Evolutionary conservation across 139 green algal genomes (phyloP), one percentile per base, ranked within the genome.

Genomic region (Volvox reticuliferus): DNA sequence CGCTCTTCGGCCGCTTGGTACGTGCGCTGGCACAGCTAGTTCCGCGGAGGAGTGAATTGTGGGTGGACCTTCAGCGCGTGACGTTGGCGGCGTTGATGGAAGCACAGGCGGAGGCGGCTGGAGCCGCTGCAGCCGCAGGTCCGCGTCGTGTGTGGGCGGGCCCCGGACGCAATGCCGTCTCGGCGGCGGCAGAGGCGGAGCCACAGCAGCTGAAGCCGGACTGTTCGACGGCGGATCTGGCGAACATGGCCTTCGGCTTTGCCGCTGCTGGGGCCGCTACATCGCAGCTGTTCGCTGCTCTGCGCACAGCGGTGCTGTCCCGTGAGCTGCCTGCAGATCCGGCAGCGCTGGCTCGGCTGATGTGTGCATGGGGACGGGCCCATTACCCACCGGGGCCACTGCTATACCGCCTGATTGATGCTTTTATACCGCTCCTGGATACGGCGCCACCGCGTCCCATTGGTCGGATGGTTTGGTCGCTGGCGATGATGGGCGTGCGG

Each of bases 21-120:
- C 71, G 71, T 0, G 86, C 86, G 12, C 71, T 90, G 50, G 86
- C 86, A 32, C n/a, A 75, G 71, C 86, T 90, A 35, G 19, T 13
- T 2, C 86, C 86, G 5, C 30, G 50, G 9, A 12, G 82, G 50
- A 55, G 44, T 21, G 35, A 17, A 32, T 44, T 90, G 86, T 90
- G 86, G 86, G 50, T 83, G n/a, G 86, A 83, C 22, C 86, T 90
- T 50, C 86, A 90, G 86, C 86, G 86, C 5, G 50, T 90, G 30
- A 73, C 71, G 30, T 22, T 90, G 50, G 86, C 86, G 73, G 21
- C 71, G 36, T 75, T 90, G 50, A 28, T 84, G 50, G 24, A 75
- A 55, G 81, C 61, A 16, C 12, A 21, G 50, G 79, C 79, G 44
- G 44, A 55, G 44, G 9, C 9, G 44, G 44, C 44, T 55, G 44